These are phyloP conservation scores for Aurantiochytrium sp. DNA, from an alignment of 108 stramenopile species.

Conservation along the genomic window DNA sequence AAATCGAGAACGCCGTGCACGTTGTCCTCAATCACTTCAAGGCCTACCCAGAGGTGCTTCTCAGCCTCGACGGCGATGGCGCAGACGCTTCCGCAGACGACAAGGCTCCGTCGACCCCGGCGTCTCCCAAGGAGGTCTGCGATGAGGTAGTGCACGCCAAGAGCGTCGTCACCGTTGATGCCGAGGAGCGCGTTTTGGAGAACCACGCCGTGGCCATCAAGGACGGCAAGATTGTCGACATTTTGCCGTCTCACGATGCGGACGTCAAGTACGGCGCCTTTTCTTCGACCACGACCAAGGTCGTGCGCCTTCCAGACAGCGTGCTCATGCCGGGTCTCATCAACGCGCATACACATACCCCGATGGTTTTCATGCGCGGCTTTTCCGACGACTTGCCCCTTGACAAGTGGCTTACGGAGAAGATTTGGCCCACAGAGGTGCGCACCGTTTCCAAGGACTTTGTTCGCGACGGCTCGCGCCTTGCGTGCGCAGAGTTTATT, in stretches of 20 bases:
- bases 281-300: neutral
- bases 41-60: neutral
- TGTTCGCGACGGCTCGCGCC: neutral
- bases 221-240: constrained; percentile 18
- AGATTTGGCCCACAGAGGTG: constrained; percentile 24
- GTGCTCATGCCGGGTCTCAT: constrained; percentile 24
- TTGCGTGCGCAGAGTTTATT: constrained; percentile 18
- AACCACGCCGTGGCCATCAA: constrained; percentile 15
- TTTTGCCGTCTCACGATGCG: neutral
- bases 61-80: neutral
- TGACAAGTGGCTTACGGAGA: constrained; percentile 1
- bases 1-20: neutral
- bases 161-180: constrained; percentile 6
- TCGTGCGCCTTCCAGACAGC: neutral
- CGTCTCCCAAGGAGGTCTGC: neutral
- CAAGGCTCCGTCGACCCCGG: neutral
- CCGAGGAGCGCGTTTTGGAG: neutral
- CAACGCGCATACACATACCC: constrained; percentile 27
- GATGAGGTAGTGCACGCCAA: constrained; percentile 22
- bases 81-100: neutral
- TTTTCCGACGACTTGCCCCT: constrained; percentile 20
- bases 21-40: neutral
- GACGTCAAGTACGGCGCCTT: neutral
- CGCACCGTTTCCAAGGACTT: neutral
- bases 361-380: constrained; percentile 17